Conservation (phyloP, 208 protist genomes). For the Naegleria lovaniensis region DNA sequence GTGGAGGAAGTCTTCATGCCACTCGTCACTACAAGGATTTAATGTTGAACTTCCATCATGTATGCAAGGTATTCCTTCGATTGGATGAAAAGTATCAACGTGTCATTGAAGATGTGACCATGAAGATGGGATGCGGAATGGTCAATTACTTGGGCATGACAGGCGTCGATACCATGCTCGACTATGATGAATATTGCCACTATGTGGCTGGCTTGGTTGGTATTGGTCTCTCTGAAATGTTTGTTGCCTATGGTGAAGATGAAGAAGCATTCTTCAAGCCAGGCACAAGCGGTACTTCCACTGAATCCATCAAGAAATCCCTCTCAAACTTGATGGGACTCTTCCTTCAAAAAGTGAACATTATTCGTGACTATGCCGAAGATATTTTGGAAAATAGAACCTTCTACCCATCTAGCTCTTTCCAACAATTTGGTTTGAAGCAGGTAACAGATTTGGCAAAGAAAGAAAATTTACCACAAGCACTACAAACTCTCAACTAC, state of each 20-base stretch:
- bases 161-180: conserved; percentile 63
- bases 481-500: conserved; percentile 79
- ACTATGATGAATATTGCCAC: conserved; percentile 92
- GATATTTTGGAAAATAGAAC: conserved; percentile 80
- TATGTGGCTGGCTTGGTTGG: conserved; percentile 94
- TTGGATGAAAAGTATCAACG: conserved; percentile 63
- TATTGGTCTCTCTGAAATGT: conserved; percentile 82
- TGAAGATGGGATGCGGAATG: conserved; percentile 86
- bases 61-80: conserved; percentile 57
- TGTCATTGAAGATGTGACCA: conserved; percentile 83
- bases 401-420: conserved; percentile 85
- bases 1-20: conserved; percentile 33
- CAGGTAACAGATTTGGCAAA: conserved; percentile 61
- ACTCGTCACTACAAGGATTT: conserved; percentile 30
- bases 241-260: conserved; percentile 71
- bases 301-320: conserved; percentile 50
- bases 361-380: conserved; percentile 93
- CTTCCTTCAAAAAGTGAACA: conserved; percentile 96
- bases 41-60: conserved; percentile 49
- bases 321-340: conserved; percentile 87
- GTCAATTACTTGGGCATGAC: conserved; percentile 66
- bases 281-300: background rate
- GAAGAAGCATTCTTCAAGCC: conserved; percentile 41
- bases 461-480: conserved; percentile 47
- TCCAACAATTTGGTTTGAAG: conserved; percentile 57